Conservation (phyloP, 257 asterid genomes). For the Anisodus acutangulus region DNA sequence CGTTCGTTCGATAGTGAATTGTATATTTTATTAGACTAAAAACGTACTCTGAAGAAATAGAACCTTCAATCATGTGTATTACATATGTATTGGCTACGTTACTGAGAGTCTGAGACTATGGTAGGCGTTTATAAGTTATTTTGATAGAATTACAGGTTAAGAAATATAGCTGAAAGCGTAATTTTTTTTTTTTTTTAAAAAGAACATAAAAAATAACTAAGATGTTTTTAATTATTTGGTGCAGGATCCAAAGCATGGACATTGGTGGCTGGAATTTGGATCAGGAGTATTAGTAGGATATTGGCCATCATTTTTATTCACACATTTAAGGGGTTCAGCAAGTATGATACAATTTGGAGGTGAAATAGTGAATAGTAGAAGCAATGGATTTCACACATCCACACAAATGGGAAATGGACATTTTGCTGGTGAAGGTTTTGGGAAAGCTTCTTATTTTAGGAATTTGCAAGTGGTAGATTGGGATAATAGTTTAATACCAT, state of each 20-base stretch:
- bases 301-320: constrained; percentile 57
- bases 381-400: constrained; percentile 49
- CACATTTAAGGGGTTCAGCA: constrained; percentile 48
- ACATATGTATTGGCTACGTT: background rate
- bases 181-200: background rate
- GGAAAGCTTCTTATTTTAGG: constrained; percentile 57
- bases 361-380: constrained; percentile 48
- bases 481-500: constrained; percentile 56
- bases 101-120: background rate
- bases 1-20: background rate
- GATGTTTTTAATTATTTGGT: background rate
- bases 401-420: constrained; percentile 72
- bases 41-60: background rate
- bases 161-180: background rate
- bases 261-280: constrained; percentile 66
- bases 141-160: background rate
- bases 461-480: constrained; percentile 59
- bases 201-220: background rate
- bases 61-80: background rate
- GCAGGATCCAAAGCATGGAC: constrained; percentile 63
- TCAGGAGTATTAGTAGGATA: constrained; percentile 54
- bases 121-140: background rate
- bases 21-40: background rate
- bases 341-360: constrained; percentile 66
- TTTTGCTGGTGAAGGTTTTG: constrained; percentile 59